Evolutionary conservation across 257 asterid genomes (phyloP).

Genomic region (Lithospermum erythrorhizon): DNA sequence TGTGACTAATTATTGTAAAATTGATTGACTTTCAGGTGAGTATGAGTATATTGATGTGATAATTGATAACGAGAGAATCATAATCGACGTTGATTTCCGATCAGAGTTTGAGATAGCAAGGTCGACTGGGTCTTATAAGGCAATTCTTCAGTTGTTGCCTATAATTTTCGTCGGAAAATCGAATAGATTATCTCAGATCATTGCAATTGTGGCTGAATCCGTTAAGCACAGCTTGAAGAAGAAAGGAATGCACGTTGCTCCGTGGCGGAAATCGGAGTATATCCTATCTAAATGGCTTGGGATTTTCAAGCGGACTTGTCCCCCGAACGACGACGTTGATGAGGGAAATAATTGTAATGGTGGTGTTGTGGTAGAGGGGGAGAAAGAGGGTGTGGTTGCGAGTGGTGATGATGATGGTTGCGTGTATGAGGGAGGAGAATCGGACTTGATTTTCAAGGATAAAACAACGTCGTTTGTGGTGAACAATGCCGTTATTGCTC

Average conservation of each 20-base stretch:
- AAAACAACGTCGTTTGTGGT: constrained; percentile 9
- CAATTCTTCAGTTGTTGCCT: constrained; percentile 56
- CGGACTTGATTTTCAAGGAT: constrained; percentile 66
- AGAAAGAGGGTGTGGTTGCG: not conserved
- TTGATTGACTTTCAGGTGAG: constrained; percentile 33
- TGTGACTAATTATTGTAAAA: not conserved
- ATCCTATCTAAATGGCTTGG: constrained; percentile 76
- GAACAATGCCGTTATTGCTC: not conserved
- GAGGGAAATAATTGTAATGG: not conserved
- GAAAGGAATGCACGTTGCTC: constrained; percentile 93
- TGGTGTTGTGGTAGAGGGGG: constrained; percentile 12
- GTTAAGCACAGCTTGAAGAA: constrained; percentile 67
- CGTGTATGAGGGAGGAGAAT: constrained; percentile 26
- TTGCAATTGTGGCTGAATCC: constrained; percentile 62
- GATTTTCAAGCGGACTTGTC: constrained; percentile 29
- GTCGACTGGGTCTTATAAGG: constrained; percentile 53
- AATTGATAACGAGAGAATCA: constrained; percentile 44
- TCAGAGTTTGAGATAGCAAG: constrained; percentile 89
- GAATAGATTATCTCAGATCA: constrained; percentile 70
- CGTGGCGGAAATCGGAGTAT: constrained; percentile 89
- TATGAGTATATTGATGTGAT: constrained; percentile 81
- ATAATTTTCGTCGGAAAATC: constrained; percentile 68
- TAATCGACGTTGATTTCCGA: constrained; percentile 79
- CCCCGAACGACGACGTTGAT: constrained; percentile 3
- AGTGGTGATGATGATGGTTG: constrained; percentile 1